Percentiles rank a stretch among this genome's conserved stretches.
Evolutionary conservation across 2,329 filamentous ascomycete genomes (phyloP).

Genomic region (Colletotrichum graminicola): DNA sequence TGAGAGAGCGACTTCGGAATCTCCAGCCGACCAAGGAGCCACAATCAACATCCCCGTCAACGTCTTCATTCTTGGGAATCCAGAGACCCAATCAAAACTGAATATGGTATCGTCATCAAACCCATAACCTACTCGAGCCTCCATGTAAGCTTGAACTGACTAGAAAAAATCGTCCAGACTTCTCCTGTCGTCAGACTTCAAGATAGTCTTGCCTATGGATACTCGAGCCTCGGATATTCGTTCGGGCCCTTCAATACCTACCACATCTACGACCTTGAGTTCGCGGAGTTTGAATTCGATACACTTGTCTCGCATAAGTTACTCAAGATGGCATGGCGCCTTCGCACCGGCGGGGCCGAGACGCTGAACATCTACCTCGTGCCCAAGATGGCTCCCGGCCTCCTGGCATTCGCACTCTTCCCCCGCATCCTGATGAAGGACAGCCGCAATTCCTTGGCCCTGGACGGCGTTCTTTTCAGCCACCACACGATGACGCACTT

Average conservation of each 20-base stretch:
- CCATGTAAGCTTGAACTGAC: neutral
- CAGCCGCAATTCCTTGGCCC: neutral
- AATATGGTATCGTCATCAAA: neutral
- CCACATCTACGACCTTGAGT: neutral
- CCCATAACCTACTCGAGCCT: neutral
- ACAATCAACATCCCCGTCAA: constrained; percentile 10
- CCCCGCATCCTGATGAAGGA: neutral
- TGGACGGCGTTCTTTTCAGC: constrained; percentile 6
- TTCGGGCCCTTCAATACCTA: constrained; percentile 7
- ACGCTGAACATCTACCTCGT: constrained; percentile 20
- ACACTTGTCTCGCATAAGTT: neutral
- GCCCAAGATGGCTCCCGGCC: neutral
- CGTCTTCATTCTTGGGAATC: constrained; percentile 1
- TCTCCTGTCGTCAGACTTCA: neutral
- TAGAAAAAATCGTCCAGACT: neutral
- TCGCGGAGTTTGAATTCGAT: neutral
- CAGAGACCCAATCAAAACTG: neutral
- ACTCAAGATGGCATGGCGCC: neutral
- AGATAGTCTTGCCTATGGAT: neutral
- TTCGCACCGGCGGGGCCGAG: constrained; percentile 7
- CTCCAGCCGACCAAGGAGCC: neutral
- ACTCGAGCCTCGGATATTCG: neutral
- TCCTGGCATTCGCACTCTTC: constrained; percentile 3
- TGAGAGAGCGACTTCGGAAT: neutral
- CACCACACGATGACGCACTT: neutral